phyloP scores from a whole-genome alignment of 805 yeast genomes.

The Monosporozyma aquatica region DNA sequence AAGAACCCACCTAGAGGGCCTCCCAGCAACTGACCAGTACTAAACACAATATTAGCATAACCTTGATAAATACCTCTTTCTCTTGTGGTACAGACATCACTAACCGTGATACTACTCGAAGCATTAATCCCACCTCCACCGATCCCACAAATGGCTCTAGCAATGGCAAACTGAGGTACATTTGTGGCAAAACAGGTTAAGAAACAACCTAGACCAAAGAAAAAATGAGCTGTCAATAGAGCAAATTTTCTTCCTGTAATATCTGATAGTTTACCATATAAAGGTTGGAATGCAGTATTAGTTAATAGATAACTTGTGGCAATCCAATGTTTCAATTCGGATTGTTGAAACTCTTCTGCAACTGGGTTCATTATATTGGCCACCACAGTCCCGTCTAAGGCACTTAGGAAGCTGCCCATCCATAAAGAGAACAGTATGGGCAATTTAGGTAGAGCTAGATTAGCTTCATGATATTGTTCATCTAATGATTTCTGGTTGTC shows the following conservation, averaged over 20 bases:
- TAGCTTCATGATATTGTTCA: constrained; percentile 20
- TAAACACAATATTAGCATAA: constrained; percentile 64
- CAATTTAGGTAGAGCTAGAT: constrained; percentile 21
- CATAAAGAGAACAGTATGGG: constrained; percentile 34
- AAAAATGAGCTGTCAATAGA: constrained; percentile 33
- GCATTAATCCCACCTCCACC: constrained; percentile 89
- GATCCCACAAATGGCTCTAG: constrained; percentile 69
- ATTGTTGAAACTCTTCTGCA: constrained; percentile 41
- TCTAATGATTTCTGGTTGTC: constrained; percentile 11
- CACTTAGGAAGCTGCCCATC: constrained; percentile 40
- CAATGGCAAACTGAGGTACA: constrained; percentile 36
- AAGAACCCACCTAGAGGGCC: constrained; percentile 59
- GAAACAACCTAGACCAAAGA: constrained; percentile 40
- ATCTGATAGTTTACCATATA: constrained; percentile 53
- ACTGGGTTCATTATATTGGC: constrained; percentile 41
- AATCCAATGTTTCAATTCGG: constrained; percentile 50
- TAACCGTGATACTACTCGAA: constrained; percentile 62
- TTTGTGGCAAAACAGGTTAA: constrained; percentile 32
- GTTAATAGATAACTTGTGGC: constrained; percentile 56
- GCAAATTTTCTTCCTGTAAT: constrained; percentile 43
- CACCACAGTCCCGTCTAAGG: constrained; percentile 40
- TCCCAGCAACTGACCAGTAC: constrained; percentile 65
- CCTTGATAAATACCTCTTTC: constrained; percentile 81
- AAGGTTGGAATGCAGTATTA: constrained; percentile 58
- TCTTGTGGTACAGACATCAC: constrained; percentile 67